A percentile compares a stretch with the other conserved stretches of the same genome.
Conservation (phyloP, 1,139 yeast species). For the Suhomyces anneliseae region DNA sequence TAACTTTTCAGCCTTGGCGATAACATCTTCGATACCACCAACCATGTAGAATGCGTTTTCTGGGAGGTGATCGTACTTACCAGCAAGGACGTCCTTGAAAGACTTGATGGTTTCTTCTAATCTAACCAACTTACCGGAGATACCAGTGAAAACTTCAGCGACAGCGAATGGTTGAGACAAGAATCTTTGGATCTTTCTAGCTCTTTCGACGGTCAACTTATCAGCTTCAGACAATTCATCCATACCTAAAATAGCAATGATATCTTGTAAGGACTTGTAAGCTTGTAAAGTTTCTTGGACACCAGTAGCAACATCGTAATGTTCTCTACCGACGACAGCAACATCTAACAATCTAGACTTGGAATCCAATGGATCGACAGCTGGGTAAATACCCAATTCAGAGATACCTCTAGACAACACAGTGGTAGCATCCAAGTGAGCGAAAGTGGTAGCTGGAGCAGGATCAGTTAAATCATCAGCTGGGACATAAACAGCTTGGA, state of each 20-base stretch:
- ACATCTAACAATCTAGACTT: constrained; percentile 98
- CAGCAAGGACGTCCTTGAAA: constrained; percentile 95
- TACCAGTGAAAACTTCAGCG: constrained; percentile 99
- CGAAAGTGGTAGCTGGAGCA: constrained; percentile 99
- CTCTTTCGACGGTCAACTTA: constrained; percentile 99
- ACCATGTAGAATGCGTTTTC: constrained; percentile 99
- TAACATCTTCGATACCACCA: constrained; percentile 98
- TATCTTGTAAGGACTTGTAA: constrained; percentile 99
- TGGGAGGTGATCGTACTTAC: constrained; percentile 98
- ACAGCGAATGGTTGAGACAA: constrained; percentile 99
- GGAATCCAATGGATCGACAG: constrained; percentile 99
- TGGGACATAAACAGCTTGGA: constrained; percentile 99
- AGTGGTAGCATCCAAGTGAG: constrained; percentile 99
- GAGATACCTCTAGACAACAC: constrained; percentile 99
- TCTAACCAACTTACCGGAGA: constrained; percentile 96
- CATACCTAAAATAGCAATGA: constrained; percentile 99
- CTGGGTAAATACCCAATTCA: constrained; percentile 99
- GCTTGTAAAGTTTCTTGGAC: constrained; percentile 99
- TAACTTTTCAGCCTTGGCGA: constrained; percentile 98
- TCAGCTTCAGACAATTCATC: constrained; percentile 98
- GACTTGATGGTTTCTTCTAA: constrained; percentile 92
- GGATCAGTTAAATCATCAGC: constrained; percentile 99
- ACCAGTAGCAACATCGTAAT: constrained; percentile 88
- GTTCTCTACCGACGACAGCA: constrained; percentile 97
- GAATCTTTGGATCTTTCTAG: constrained; percentile 99